Evolutionary conservation across 192 early-diverging fungal species (phyloP), one percentile per base, ranked within the genome.

Genomic region (Chytriomyces sp.): DNA sequence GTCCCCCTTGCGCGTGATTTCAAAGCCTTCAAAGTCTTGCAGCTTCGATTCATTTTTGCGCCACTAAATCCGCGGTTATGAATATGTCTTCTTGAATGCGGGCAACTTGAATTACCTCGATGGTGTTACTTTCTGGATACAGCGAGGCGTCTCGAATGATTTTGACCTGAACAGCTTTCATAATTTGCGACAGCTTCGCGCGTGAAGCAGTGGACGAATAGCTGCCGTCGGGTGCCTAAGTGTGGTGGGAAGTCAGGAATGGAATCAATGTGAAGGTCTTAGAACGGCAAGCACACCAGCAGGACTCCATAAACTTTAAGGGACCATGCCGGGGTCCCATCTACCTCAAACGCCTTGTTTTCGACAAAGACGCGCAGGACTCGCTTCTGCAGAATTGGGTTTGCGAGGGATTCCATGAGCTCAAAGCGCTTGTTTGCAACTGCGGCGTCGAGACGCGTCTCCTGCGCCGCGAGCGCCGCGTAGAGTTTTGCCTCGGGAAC

Each of bases 401-500:
- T 76, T 31, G 10, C 10, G 22, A 67, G 36, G 26, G 40, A 8
- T 39, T 96, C 94, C 75, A 91, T 91, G 57, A 97, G 85, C 62
- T 96, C 95, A 49, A 96, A 76, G 33, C 90, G 88, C 77, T 99
- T 99, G 65, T 93, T 83, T 77, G 92, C 89, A 57, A 99, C 94
- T 32, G 91, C 93, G 2, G 90, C 86, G 79, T 99, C 95, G 52
- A 99, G 82, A 66, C 84, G 85, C 64, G 88, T 90, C 83, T 99
- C 97, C 76, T 93, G 89, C 17, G 95, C 90, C 72, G 89, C 86
- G 26, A 99, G 83, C 65, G 95, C 89, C 31, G 85, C 88, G 75
- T 94, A 96, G 32, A 96, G 80, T 38, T 85, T 88, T 32, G 97
- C 94, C 78, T 99, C 97, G 8, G 95, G 94, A 34, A 99, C 91